Percentiles rank a stretch among this genome's conserved stretches.
Conservation (phyloP, 331 rosid species). For the Phaseolus coccineus region DNA sequence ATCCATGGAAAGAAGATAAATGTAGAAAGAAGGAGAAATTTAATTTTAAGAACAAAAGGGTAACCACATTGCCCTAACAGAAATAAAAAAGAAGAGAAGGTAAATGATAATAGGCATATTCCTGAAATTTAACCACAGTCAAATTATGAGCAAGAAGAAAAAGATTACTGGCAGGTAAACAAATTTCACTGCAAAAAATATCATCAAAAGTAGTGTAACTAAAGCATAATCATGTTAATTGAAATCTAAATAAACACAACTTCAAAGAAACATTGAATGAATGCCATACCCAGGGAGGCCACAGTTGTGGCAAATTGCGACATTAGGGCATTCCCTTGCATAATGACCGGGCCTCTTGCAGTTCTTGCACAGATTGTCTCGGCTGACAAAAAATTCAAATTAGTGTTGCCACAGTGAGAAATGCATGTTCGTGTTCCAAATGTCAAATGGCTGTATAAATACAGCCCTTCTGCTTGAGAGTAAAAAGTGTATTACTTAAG, state of each 20-base stretch:
- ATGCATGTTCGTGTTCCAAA: neutral
- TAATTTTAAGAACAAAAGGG: neutral
- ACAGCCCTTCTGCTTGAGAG: neutral
- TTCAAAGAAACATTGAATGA: constrained; percentile 31
- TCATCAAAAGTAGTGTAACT: constrained; percentile 2
- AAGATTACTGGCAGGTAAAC: neutral
- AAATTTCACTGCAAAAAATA: neutral
- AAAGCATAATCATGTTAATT: neutral
- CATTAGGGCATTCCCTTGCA: constrained; percentile 98
- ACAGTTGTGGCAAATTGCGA: constrained; percentile 96
- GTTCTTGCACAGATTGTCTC: constrained; percentile 96
- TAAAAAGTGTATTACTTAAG: neutral
- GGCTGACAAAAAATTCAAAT: constrained; percentile 61
- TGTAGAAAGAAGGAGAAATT: neutral
- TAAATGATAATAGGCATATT: constrained; percentile 10
- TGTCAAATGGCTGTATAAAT: neutral
- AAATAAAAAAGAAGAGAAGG: neutral
- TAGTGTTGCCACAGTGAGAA: constrained; percentile 15
- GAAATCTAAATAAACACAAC: neutral
- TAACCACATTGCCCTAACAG: neutral
- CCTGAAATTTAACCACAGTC: neutral
- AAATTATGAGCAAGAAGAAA: neutral
- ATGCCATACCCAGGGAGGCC: constrained; percentile 86
- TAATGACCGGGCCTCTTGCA: constrained; percentile 98
- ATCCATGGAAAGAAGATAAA: constrained; percentile 13